Conservation (phyloP, 164 flowering plant genomes). For the Magnolia sinica region DNA sequence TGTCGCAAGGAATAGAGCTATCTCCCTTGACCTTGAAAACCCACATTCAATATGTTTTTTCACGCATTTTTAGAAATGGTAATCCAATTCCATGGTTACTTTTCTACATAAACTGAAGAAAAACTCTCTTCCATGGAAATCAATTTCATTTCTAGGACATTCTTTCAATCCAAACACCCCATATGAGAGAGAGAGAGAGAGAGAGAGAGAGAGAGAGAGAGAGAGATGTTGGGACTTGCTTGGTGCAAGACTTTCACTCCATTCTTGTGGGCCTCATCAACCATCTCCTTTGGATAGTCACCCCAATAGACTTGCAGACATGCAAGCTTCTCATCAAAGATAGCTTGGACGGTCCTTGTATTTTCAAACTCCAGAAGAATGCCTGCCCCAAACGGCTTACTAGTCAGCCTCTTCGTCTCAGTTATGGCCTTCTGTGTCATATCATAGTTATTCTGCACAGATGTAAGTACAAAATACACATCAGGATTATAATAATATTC, state of each 20-base stretch:
- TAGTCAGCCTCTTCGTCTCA: conserved; percentile 26
- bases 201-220: conserved; percentile 2
- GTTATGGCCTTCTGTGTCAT: conserved; percentile 22
- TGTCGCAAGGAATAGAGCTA: too few relatives aligned
- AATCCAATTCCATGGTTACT: too few relatives aligned
- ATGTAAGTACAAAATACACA: neutral
- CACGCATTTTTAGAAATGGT: too few relatives aligned
- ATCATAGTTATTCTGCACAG: conserved; percentile 19
- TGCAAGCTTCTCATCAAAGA: conserved; percentile 30
- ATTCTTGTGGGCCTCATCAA: conserved; percentile 33
- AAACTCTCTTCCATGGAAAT: too few relatives aligned
- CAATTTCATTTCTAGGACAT: too few relatives aligned
- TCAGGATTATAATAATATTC: too few relatives aligned
- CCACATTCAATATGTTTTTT: too few relatives aligned
- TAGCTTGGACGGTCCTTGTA: conserved; percentile 19
- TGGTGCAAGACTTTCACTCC: conserved; percentile 32
- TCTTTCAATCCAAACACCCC: too few relatives aligned
- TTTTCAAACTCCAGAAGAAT: conserved; percentile 25
- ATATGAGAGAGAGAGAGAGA: conserved; percentile 2
- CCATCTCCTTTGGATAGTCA: conserved; percentile 32
- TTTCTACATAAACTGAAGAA: too few relatives aligned
- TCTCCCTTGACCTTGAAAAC: too few relatives aligned
- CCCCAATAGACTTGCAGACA: conserved; percentile 33
- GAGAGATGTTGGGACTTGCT: neutral
- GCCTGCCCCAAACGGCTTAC: conserved; percentile 25